Conservation (phyloP, 495 filamentous ascomycete genomes). For the Neurospora terricola region DNA sequence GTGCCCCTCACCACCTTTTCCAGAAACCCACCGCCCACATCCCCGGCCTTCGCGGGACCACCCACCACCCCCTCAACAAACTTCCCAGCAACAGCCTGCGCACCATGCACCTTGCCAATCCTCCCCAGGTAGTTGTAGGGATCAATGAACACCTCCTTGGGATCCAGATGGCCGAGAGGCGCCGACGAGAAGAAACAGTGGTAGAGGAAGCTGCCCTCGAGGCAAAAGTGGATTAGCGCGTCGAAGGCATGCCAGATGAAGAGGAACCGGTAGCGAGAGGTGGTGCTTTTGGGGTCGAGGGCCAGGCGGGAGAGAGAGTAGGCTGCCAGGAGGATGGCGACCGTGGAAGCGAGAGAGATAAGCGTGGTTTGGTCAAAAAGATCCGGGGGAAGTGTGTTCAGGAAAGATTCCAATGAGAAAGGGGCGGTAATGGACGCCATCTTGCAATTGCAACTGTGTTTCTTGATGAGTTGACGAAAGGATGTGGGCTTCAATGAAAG, state of each 20-base stretch:
- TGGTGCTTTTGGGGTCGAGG: slow-evolving; percentile 27
- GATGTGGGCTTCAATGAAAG: background rate
- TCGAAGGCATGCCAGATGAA: slow-evolving; percentile 97
- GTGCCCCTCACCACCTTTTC: background rate
- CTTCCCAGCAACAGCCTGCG: slow-evolving; percentile 50
- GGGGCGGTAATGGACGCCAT: slow-evolving; percentile 12
- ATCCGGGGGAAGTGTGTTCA: slow-evolving; percentile 23
- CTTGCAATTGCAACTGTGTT: background rate
- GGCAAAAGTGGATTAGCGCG: slow-evolving; percentile 74
- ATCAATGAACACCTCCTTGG: slow-evolving; percentile 24
- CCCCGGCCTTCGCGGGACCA: background rate
- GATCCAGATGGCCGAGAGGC: slow-evolving; percentile 22
- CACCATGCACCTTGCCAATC: slow-evolving; percentile 56
- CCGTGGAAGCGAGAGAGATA: slow-evolving; percentile 39
- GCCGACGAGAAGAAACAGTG: slow-evolving; percentile 77
- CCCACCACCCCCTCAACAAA: background rate
- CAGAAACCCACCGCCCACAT: background rate
- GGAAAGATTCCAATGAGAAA: background rate
- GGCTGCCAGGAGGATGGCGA: slow-evolving; percentile 37
- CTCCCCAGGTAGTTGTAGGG: slow-evolving; percentile 33
- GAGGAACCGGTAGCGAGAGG: slow-evolving; percentile 47
- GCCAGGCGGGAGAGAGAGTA: slow-evolving; percentile 33
- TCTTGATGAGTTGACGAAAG: background rate
- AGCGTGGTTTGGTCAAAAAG: slow-evolving; percentile 46
- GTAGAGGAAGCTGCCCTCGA: slow-evolving; percentile 87